These are phyloP conservation scores for Melampsora occidentalis DNA, from an alignment of 1,284 basidiomycete species.

Conservation along the genomic window DNA sequence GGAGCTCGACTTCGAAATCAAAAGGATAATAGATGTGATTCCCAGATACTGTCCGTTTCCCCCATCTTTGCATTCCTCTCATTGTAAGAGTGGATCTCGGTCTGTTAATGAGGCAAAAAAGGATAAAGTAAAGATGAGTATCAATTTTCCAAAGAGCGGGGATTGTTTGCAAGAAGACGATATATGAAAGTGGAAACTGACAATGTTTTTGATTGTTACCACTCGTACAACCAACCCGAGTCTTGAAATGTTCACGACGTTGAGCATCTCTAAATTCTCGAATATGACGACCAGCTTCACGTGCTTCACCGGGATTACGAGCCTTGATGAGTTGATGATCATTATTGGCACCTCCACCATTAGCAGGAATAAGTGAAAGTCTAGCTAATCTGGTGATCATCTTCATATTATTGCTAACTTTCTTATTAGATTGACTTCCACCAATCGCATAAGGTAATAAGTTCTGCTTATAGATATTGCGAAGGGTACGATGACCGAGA, in stretches of 20 bases:
- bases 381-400: constrained; percentile 29
- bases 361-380: background rate
- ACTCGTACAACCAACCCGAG: constrained; percentile 67
- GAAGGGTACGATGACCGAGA: constrained; percentile 85
- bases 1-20: too few relatives aligned
- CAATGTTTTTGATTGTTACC: constrained; percentile 80
- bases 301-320: constrained; percentile 89
- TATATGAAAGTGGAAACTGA: background rate
- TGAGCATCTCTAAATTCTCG: constrained; percentile 78
- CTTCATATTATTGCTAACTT: constrained; percentile 29
- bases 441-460: constrained; percentile 55
- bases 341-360: background rate
- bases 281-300: constrained; percentile 83
- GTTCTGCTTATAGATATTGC: constrained; percentile 82
- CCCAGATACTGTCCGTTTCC: too few relatives aligned
- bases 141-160: constrained; percentile 57
- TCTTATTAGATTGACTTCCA: constrained; percentile 15
- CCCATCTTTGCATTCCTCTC: too few relatives aligned
- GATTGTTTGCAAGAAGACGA: background rate
- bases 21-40: too few relatives aligned
- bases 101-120: constrained; percentile 57
- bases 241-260: constrained; percentile 77
- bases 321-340: constrained; percentile 68
- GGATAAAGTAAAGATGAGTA: constrained; percentile 49
- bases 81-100: constrained; percentile 58